A percentile compares a stretch with the other conserved stretches of the same genome.
Evolutionary conservation across 1,284 basidiomycete species (phyloP).

Genomic region (Ustilago lituana): DNA sequence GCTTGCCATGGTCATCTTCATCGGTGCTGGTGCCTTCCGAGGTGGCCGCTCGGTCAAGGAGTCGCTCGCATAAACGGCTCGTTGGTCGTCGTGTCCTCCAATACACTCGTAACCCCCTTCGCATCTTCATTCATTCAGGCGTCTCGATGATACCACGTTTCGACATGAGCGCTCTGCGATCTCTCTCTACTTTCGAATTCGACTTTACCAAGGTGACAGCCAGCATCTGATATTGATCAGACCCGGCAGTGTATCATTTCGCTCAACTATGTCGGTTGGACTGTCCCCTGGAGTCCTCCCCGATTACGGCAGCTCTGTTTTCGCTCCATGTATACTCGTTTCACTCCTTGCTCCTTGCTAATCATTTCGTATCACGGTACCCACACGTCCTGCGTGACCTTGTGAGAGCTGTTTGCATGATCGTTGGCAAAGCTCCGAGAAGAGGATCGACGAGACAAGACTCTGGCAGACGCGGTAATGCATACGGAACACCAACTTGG

Average conservation of each 20-base stretch:
- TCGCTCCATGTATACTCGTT: constrained; percentile 1
- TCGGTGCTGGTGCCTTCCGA: constrained; percentile 63
- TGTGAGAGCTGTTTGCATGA: too few relatives aligned
- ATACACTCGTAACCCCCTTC: neutral
- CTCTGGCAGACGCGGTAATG: too few relatives aligned
- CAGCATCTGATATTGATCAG: too few relatives aligned
- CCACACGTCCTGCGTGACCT: too few relatives aligned
- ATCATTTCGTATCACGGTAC: too few relatives aligned
- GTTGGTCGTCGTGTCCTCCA: neutral
- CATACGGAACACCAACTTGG: too few relatives aligned
- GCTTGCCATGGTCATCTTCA: constrained; percentile 55
- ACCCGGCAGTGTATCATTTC: neutral
- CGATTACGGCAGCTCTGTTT: neutral
- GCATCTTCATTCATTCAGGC: neutral
- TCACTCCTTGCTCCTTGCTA: constrained; percentile 24
- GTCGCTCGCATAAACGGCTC: constrained; percentile 45
- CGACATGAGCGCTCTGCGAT: neutral
- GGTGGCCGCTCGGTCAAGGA: constrained; percentile 65
- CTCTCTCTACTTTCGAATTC: constrained; percentile 1
- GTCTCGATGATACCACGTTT: constrained; percentile 34
- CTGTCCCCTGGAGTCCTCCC: too few relatives aligned
- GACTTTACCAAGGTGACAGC: constrained; percentile 6
- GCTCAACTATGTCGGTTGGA: too few relatives aligned
- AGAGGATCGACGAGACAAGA: too few relatives aligned
- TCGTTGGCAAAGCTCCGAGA: too few relatives aligned